These are phyloP conservation scores for Colletotrichum aenigma DNA, from an alignment of 2,329 filamentous ascomycete genomes.

Conservation along the genomic window DNA sequence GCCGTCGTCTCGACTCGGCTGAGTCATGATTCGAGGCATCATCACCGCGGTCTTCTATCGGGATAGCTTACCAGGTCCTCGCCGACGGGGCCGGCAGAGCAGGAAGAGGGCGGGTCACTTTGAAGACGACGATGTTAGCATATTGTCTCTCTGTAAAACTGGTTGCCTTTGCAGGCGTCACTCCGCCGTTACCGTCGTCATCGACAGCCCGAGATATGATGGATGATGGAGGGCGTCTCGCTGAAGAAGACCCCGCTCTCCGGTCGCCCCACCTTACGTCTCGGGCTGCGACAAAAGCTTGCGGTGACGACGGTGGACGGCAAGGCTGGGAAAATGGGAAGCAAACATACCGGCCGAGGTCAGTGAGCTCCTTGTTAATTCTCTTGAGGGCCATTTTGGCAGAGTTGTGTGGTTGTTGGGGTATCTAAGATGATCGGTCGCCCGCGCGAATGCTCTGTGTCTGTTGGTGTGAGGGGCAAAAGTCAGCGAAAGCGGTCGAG, in stretches of 20 bases:
- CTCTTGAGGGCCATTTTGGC: slow-evolving; percentile 82
- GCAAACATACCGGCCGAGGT: slow-evolving; percentile 76
- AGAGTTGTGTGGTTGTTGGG: slow-evolving; percentile 25
- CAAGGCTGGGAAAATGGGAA: slow-evolving; percentile 12
- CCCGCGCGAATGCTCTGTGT: slow-evolving; percentile 15
- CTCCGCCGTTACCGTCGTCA: neutral
- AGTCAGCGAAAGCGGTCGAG: slow-evolving; percentile 21
- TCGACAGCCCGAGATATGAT: neutral
- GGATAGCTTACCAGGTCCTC: slow-evolving; percentile 87
- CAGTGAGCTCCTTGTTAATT: slow-evolving; percentile 93
- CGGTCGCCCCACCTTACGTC: slow-evolving; percentile 38
- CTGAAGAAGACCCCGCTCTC: slow-evolving; percentile 38
- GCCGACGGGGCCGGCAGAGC: slow-evolving; percentile 94
- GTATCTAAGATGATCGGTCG: slow-evolving; percentile 23
- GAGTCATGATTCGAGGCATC: slow-evolving; percentile 20
- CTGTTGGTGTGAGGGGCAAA: slow-evolving; percentile 22
- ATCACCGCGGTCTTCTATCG: slow-evolving; percentile 12
- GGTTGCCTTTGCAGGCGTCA: neutral
- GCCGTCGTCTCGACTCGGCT: slow-evolving; percentile 24
- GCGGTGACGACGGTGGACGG: neutral
- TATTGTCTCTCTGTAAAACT: neutral
- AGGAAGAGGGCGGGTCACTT: slow-evolving; percentile 97
- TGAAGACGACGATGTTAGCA: slow-evolving; percentile 32
- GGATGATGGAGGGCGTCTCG: slow-evolving; percentile 6
- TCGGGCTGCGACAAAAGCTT: slow-evolving; percentile 27